A percentile compares a stretch with the other conserved stretches of the same genome.
Evolutionary conservation across 1,284 basidiomycete species (phyloP).

Genomic region (Cutaneotrichosporon sp.): DNA sequence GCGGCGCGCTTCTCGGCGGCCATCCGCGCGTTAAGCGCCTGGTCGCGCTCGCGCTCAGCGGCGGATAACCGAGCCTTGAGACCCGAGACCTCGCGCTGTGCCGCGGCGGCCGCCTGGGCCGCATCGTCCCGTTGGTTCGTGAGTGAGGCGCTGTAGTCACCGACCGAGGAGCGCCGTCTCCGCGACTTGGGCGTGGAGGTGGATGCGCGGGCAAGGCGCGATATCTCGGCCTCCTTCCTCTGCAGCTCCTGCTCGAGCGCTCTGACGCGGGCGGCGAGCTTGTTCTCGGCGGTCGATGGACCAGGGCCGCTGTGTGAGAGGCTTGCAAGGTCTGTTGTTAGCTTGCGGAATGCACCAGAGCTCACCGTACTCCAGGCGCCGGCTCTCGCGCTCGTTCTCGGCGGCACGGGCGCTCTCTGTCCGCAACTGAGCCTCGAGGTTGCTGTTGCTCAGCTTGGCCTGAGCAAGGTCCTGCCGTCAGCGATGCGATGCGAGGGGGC

Average conservation of each 20-base stretch:
- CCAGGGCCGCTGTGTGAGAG: constrained; percentile 6
- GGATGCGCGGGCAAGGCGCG: not conserved
- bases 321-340: constrained; percentile 19
- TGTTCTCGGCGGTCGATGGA: constrained; percentile 12
- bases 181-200: not conserved
- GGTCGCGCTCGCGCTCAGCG: constrained; percentile 33
- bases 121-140: constrained; percentile 28
- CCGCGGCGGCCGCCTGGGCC: not conserved
- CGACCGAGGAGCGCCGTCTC: not conserved
- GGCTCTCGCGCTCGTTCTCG: constrained; percentile 40
- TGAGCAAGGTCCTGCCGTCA: constrained; percentile 38
- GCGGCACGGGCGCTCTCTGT: constrained; percentile 32
- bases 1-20: constrained; percentile 40
- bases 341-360: not conserved
- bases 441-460: constrained; percentile 39
- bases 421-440: constrained; percentile 41
- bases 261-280: constrained; percentile 31
- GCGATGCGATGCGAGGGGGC: not conserved
- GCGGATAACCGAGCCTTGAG: constrained; percentile 22
- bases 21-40: constrained; percentile 51
- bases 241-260: constrained; percentile 36
- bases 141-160: constrained; percentile 12
- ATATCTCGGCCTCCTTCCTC: constrained; percentile 31
- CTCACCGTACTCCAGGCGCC: constrained; percentile 44
- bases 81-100: constrained; percentile 25